A percentile compares a stretch with the other conserved stretches of the same genome.
Conservation (phyloP, 805 yeast species). For the Kuraishia ogatae region DNA sequence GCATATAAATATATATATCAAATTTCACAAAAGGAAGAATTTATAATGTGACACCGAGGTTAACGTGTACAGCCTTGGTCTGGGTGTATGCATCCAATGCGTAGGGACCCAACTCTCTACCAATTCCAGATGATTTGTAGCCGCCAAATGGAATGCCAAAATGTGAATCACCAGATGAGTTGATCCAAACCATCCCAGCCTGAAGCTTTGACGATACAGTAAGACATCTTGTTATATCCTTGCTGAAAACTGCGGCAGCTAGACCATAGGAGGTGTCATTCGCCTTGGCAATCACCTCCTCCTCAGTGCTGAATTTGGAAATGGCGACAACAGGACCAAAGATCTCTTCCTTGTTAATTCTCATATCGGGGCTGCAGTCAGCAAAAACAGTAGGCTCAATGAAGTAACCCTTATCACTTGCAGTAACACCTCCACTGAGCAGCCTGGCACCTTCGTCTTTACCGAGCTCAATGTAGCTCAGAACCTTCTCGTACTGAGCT, state of each 20-base stretch:
- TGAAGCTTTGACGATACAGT: conserved; percentile 50
- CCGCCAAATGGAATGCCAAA: conserved; percentile 74
- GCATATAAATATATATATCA: not conserved
- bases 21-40: too few relatives aligned
- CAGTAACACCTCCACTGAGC: conserved; percentile 54
- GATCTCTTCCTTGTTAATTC: conserved; percentile 71
- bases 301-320: conserved; percentile 55
- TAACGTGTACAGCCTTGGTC: conserved; percentile 58
- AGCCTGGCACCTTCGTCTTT: conserved; percentile 61
- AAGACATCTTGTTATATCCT: conserved; percentile 58
- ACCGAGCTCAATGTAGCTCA: conserved; percentile 60
- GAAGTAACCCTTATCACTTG: conserved; percentile 46
- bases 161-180: conserved; percentile 59
- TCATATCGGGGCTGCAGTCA: conserved; percentile 57
- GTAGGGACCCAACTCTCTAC: conserved; percentile 72
- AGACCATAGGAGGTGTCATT: conserved; percentile 72
- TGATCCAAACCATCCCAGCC: conserved; percentile 66
- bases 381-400: conserved; percentile 71
- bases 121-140: conserved; percentile 68
- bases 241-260: conserved; percentile 75
- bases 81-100: conserved; percentile 68
- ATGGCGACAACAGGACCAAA: conserved; percentile 84
- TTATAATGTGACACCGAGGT: conserved; percentile 22
- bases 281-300: conserved; percentile 61
- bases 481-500: conserved; percentile 57